Evolutionary conservation across 2,329 filamentous ascomycete species (phyloP).

Genomic region (Chaetomiaceae sp.): DNA sequence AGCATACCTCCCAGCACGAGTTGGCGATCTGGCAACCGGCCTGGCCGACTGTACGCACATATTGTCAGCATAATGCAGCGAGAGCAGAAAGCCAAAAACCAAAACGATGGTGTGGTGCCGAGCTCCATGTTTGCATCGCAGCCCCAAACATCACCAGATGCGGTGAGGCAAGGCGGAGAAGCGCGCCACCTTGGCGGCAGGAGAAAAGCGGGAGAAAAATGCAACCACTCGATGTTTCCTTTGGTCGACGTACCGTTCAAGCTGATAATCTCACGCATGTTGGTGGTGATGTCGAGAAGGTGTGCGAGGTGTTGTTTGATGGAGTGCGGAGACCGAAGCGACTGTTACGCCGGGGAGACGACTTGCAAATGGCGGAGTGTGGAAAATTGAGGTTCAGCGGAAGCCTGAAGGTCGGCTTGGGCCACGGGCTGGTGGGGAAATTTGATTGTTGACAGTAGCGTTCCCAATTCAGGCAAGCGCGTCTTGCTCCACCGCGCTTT

Average conservation of each 20-base stretch:
- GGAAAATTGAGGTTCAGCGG: slow-evolving; percentile 27
- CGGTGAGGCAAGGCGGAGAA: slow-evolving; percentile 8
- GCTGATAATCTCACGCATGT: slow-evolving; percentile 30
- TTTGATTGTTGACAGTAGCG: slow-evolving; percentile 27
- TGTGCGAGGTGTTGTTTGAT: slow-evolving; percentile 19
- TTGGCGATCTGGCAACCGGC: slow-evolving; percentile 99
- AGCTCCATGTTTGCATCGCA: slow-evolving; percentile 2
- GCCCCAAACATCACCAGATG: slow-evolving; percentile 15
- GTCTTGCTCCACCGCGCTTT: slow-evolving; percentile 16
- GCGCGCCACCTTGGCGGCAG: slow-evolving; percentile 1
- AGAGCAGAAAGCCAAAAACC: not conserved
- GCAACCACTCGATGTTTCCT: not conserved
- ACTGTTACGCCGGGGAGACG: slow-evolving; percentile 16
- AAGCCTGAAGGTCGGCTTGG: slow-evolving; percentile 24
- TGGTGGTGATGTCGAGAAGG: slow-evolving; percentile 16
- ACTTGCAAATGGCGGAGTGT: slow-evolving; percentile 23
- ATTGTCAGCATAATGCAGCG: slow-evolving; percentile 20
- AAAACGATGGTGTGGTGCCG: not conserved
- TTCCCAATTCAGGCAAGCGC: slow-evolving; percentile 24
- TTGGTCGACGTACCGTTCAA: slow-evolving; percentile 27
- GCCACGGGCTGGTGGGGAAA: slow-evolving; percentile 27
- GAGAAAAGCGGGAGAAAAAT: slow-evolving; percentile 12
- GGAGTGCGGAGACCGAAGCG: slow-evolving; percentile 13
- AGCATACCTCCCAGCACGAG: slow-evolving; percentile 98
- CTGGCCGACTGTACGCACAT: slow-evolving; percentile 73